Evolutionary conservation across 2,329 filamentous ascomycete genomes (phyloP).

Genomic region (Nigrospora osmanthi): DNA sequence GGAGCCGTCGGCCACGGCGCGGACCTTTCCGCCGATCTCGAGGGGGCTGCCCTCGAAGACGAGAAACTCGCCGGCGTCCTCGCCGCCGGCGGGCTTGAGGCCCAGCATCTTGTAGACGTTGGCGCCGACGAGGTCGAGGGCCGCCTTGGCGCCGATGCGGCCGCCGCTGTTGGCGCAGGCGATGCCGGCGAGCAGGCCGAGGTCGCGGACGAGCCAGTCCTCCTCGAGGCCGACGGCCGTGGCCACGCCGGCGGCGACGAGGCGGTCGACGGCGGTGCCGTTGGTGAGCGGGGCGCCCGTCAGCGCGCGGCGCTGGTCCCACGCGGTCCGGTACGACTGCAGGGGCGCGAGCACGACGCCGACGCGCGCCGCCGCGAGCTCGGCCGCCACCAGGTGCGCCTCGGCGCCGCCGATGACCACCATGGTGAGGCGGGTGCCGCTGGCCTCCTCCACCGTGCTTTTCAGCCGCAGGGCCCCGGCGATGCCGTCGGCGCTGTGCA

Average conservation of each 20-base stretch:
- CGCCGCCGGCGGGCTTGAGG: slow-evolving; percentile 19
- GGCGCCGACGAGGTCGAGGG: slow-evolving; percentile 46
- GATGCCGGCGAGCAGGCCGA: slow-evolving; percentile 52
- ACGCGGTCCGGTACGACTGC: slow-evolving; percentile 43
- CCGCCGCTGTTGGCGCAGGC: slow-evolving; percentile 50
- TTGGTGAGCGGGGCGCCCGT: slow-evolving; percentile 60
- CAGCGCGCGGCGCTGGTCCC: slow-evolving; percentile 56
- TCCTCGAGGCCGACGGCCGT: slow-evolving; percentile 52
- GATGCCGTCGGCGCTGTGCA: slow-evolving; percentile 57
- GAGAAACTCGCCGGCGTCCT: slow-evolving; percentile 42
- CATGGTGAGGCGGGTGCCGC: slow-evolving; percentile 31
- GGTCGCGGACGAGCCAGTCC: slow-evolving; percentile 53
- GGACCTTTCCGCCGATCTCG: slow-evolving; percentile 47
- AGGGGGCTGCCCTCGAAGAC: slow-evolving; percentile 57
- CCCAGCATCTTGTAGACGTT: slow-evolving; percentile 54
- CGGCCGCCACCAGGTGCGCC: slow-evolving; percentile 48
- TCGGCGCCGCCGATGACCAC: slow-evolving; percentile 57
- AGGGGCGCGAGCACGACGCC: slow-evolving; percentile 54
- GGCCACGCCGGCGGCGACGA: slow-evolving; percentile 50
- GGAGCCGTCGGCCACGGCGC: slow-evolving; percentile 34
- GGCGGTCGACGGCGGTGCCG: slow-evolving; percentile 50
- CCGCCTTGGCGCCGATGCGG: slow-evolving; percentile 42
- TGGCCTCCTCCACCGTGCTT: slow-evolving; percentile 38
- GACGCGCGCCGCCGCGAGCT: slow-evolving; percentile 47
- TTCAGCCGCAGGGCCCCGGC: slow-evolving; percentile 53